Percentiles rank a stretch among this genome's conserved stretches.
Conservation (phyloP, 1,284 basidiomycete genomes). For the Puccinia coronata region DNA sequence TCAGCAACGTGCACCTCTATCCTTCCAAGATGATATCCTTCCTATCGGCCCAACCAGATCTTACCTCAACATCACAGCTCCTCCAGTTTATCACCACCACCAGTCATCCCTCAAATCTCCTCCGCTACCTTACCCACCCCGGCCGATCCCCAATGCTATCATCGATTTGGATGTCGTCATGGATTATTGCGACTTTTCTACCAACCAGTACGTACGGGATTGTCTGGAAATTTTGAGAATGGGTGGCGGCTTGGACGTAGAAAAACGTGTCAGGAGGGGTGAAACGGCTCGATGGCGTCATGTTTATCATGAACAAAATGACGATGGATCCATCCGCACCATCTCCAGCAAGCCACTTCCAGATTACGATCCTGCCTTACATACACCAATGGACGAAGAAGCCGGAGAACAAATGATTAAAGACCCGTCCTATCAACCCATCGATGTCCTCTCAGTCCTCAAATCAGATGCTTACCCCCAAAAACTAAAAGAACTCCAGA, state of each 20-base stretch:
- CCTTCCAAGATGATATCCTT: conserved; percentile 54
- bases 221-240: conserved; percentile 72
- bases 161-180: conserved; percentile 82
- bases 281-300: conserved; percentile 69
- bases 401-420: conserved; percentile 52
- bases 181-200: conserved; percentile 82
- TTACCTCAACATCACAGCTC: conserved; percentile 70
- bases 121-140: conserved; percentile 65
- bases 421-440: conserved; percentile 53
- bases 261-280: conserved; percentile 65
- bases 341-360: conserved; percentile 56
- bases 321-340: conserved; percentile 61
- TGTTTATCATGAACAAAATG: conserved; percentile 66
- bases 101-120: conserved; percentile 62
- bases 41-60: conserved; percentile 69
- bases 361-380: conserved; percentile 33
- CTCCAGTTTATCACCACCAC: conserved; percentile 63
- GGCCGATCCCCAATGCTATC: conserved; percentile 76
- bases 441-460: conserved; percentile 51
- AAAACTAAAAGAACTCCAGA: conserved; percentile 51
- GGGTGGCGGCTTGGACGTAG: conserved; percentile 69
- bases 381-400: conserved; percentile 48
- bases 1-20: conserved; percentile 46
- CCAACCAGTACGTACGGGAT: conserved; percentile 73
- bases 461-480: conserved; percentile 48